Percentiles rank a stretch among this genome's conserved stretches.
Conservation (phyloP, 129 eudicot genomes). For the Flaveria sonorensis region DNA sequence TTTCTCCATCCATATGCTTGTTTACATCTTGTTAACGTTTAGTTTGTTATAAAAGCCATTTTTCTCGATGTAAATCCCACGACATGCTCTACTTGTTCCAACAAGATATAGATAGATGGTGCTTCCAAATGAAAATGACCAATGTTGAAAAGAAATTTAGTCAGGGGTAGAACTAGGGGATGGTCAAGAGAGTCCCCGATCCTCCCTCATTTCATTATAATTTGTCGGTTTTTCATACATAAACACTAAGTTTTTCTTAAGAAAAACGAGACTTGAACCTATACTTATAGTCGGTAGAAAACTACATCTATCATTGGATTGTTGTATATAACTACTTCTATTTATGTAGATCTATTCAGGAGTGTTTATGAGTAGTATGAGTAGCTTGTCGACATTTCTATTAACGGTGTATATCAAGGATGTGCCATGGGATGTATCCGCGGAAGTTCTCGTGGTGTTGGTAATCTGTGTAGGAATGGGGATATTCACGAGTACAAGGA, state of each 20-base stretch:
- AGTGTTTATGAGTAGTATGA: slow-evolving; percentile 54
- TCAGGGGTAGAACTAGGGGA: no score
- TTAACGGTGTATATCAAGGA: slow-evolving; percentile 45
- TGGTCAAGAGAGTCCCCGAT: no score
- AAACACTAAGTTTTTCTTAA: no score
- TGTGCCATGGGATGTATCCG: slow-evolving; percentile 51
- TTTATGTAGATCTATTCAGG: slow-evolving; percentile 54
- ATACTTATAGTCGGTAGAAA: no score
- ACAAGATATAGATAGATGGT: neutral
- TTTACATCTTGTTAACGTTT: neutral
- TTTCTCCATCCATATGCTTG: neutral
- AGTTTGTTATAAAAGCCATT: neutral
- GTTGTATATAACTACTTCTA: neutral
- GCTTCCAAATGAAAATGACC: neutral
- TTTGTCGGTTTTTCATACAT: no score
- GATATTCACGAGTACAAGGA: slow-evolving; percentile 38
- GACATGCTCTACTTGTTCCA: neutral
- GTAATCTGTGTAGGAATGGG: slow-evolving; percentile 51
- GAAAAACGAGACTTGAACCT: no score
- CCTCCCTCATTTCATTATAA: no score
- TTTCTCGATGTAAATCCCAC: neutral
- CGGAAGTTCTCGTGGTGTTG: slow-evolving; percentile 55
- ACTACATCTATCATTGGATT: no score
- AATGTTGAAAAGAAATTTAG: neutral
- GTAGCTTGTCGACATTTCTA: slow-evolving; percentile 45